phyloP scores from a whole-genome alignment of 78 protist genomes.

The Cavenderia fasciculata region DNA sequence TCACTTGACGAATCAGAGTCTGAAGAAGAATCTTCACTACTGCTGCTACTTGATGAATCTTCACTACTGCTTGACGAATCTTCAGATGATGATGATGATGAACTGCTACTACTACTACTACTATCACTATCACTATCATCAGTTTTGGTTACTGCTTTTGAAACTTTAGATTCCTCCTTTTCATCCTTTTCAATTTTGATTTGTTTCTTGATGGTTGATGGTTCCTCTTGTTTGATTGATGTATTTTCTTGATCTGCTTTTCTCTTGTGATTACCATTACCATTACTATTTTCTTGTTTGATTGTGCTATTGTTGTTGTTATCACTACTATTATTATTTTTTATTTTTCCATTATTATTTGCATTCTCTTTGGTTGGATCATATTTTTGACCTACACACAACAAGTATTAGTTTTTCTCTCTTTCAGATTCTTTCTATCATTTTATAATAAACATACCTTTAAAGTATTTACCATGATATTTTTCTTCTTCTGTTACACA shows the following conservation, averaged over 20 bases:
- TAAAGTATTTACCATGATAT: slow-evolving; percentile 13
- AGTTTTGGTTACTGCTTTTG: not conserved
- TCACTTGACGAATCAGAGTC: not conserved
- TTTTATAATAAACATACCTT: not conserved
- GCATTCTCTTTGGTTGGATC: not conserved
- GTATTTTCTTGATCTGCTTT: not conserved
- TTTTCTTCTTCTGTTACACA: slow-evolving; percentile 38
- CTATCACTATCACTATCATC: not conserved
- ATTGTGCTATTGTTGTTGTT: slow-evolving; percentile 1
- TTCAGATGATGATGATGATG: not conserved
- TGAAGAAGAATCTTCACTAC: not conserved
- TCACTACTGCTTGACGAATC: not conserved
- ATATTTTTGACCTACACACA: slow-evolving; percentile 28
- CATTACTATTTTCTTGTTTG: slow-evolving; percentile 8
- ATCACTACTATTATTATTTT: not conserved
- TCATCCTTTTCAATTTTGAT: not conserved
- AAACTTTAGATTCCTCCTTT: not conserved
- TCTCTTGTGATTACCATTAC: not conserved
- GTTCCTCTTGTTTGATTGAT: not conserved
- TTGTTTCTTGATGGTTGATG: not conserved
- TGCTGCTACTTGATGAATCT: not conserved
- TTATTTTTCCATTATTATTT: not conserved
- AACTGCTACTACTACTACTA: not conserved
- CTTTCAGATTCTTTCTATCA: slow-evolving; percentile 7
- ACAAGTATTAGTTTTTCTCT: slow-evolving; percentile 18